Evolutionary conservation across 1,284 basidiomycete genomes (phyloP).

Genomic region (Ganoderma lucidum): DNA sequence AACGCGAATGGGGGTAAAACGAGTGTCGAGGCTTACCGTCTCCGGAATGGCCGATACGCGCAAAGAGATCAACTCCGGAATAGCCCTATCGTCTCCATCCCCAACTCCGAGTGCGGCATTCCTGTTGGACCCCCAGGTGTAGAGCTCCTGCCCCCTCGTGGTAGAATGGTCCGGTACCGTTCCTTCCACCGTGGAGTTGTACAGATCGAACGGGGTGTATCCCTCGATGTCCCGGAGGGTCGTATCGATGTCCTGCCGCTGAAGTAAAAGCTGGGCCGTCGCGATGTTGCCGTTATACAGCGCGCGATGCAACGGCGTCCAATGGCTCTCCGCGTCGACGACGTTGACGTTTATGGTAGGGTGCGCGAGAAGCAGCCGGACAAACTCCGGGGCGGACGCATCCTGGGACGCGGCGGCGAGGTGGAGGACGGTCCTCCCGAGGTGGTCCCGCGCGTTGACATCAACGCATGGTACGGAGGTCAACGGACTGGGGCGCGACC

Average conservation of each 20-base stretch:
- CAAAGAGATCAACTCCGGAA: slow-evolving; percentile 83
- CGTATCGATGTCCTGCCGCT: slow-evolving; percentile 78
- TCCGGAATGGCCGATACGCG: slow-evolving; percentile 31
- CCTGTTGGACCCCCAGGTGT: slow-evolving; percentile 93
- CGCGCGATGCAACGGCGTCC: slow-evolving; percentile 93
- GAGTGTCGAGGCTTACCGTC: slow-evolving; percentile 45
- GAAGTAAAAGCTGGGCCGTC: slow-evolving; percentile 80
- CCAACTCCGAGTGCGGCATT: slow-evolving; percentile 89
- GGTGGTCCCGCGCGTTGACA: slow-evolving; percentile 77
- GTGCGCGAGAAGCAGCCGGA: slow-evolving; percentile 82
- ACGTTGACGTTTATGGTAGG: slow-evolving; percentile 85
- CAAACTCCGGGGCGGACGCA: slow-evolving; percentile 78
- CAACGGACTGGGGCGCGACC: slow-evolving; percentile 62
- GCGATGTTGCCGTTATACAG: slow-evolving; percentile 89
- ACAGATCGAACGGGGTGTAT: slow-evolving; percentile 93
- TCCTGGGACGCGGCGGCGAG: slow-evolving; percentile 73
- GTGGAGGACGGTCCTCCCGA: slow-evolving; percentile 87
- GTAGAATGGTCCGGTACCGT: slow-evolving; percentile 61
- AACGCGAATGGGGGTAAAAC: slow-evolving; percentile 69
- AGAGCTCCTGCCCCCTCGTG: slow-evolving; percentile 65
- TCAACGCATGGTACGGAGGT: slow-evolving; percentile 52
- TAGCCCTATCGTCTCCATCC: slow-evolving; percentile 80
- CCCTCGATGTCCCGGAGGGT: slow-evolving; percentile 89
- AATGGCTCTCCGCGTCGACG: slow-evolving; percentile 85
- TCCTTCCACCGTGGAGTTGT: slow-evolving; percentile 87